Evolutionary conservation across 495 filamentous ascomycete genomes (phyloP), one percentile per base, ranked within the genome.

Genomic region (Cladorrhinum samala): DNA sequence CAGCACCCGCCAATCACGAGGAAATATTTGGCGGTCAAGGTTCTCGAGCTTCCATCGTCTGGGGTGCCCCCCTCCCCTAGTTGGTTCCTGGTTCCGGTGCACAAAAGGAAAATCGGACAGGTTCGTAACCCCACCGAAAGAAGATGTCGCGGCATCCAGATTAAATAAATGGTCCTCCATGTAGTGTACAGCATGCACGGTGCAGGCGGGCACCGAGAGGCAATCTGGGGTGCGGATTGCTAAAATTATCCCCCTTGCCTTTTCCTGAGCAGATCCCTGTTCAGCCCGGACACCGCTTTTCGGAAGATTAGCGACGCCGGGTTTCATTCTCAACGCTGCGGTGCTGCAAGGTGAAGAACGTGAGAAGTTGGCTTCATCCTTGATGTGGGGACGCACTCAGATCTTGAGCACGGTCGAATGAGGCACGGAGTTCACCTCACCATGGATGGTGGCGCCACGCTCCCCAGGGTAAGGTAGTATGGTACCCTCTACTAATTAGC

Each of bases 221-320:
- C 20, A 11, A 11, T 8, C 48, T 30, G 17, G 41, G 50, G 16
- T 30, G 6, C 9, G 21, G 37, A n/a, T 37, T 54, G 3, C 46
- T 54, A 49, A 36, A 49, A 43, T 54, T 54, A 54, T 41, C 5
- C n/a, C 11, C 5, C n/a, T 41, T 14, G 39, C 17, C 39, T 41
- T 3, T 41, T n/a, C n/a, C 39, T 41, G 39, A 17, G 5, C 45
- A 27, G 45, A 47, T 47, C 45, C 45, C 45, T 47, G 45, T n/a
- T n/a, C 17, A 16, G 21, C 48, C 20, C 40, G 16, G 36, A 27
- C 21, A 9, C 39, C 52, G 13, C 39, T 50, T 55, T 45, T 55
- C 53, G 53, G 53, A 50, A 55, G 46, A 55, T 55, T 55, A 39
- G 13, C 40, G 39, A 36, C 24, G 45, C 33, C 19, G 27, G 17